Conservation (phyloP, 352 stramenopile genomes). For the Pythium coloratum region DNA sequence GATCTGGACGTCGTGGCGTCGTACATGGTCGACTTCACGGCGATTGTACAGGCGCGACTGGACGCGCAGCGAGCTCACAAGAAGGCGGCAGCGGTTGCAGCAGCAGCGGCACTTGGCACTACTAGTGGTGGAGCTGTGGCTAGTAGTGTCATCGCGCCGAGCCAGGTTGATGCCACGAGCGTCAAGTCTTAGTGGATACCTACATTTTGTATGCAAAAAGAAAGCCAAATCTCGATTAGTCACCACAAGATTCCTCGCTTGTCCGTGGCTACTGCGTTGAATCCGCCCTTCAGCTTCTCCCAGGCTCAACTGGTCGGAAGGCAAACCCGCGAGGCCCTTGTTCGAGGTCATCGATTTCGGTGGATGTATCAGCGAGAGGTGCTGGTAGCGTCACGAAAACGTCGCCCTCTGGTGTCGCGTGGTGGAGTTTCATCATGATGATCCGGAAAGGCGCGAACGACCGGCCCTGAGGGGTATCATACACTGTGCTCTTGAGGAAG, state of each 20-base stretch:
- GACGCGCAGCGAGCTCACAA: conserved; percentile 75
- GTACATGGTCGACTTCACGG: conserved; percentile 93
- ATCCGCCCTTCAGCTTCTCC: neutral
- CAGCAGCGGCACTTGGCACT: conserved; percentile 3
- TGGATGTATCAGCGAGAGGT: neutral
- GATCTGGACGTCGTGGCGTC: conserved; percentile 92
- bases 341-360: neutral
- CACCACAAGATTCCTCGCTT: neutral
- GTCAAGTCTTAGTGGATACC: conserved; percentile 19
- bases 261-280: neutral
- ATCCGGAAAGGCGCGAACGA: conserved; percentile 26
- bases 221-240: neutral
- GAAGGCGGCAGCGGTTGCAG: conserved; percentile 42
- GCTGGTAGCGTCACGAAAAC: conserved; percentile 23
- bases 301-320: neutral
- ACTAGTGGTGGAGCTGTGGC: neutral
- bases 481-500: conserved; percentile 23
- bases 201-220: neutral
- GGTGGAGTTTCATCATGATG: conserved; percentile 23
- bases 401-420: conserved; percentile 11
- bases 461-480: conserved; percentile 9
- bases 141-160: neutral
- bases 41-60: conserved; percentile 71
- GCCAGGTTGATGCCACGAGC: conserved; percentile 16
- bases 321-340: neutral